Conservation (phyloP, 495 filamentous ascomycete species). For the Penicillium flavigenum region DNA sequence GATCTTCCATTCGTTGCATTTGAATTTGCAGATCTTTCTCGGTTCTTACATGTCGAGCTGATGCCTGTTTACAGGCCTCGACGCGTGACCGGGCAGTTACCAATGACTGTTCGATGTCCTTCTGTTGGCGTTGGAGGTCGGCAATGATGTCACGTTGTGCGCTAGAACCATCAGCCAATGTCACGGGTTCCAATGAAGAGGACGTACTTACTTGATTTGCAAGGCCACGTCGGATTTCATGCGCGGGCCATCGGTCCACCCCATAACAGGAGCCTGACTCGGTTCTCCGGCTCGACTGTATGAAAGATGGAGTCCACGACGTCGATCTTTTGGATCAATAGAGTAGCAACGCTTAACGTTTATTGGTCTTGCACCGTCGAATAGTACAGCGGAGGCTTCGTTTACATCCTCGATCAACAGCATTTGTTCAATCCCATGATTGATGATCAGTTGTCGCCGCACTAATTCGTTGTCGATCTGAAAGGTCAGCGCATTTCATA, state of each 20-base stretch:
- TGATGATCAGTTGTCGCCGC: conserved; percentile 79
- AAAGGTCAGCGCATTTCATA: conserved; percentile 8
- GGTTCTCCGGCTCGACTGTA: conserved; percentile 55
- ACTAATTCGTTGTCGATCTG: conserved; percentile 78
- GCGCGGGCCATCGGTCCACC: conserved; percentile 53
- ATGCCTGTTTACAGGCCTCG: conserved; percentile 41
- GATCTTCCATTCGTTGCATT: conserved; percentile 57
- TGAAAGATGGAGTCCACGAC: conserved; percentile 63
- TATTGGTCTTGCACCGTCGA: conserved; percentile 54
- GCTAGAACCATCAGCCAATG: conserved; percentile 24
- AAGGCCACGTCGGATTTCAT: conserved; percentile 79
- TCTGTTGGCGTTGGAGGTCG: conserved; percentile 41
- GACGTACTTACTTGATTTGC: conserved; percentile 54
- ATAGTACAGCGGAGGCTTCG: conserved; percentile 69
- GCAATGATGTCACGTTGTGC: conserved; percentile 46
- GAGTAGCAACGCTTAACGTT: conserved; percentile 74
- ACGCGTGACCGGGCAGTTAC: conserved; percentile 31
- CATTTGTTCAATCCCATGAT: conserved; percentile 77
- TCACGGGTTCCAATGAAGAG: background rate
- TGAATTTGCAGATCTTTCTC: conserved; percentile 52
- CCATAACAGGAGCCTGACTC: conserved; percentile 53
- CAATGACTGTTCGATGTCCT: conserved; percentile 35
- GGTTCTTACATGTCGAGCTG: conserved; percentile 43
- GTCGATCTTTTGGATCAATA: conserved; percentile 56
- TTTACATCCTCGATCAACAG: conserved; percentile 67